phyloP scores from a whole-genome alignment of 176 grass and related monocot genomes.

The Carex kokanica region DNA sequence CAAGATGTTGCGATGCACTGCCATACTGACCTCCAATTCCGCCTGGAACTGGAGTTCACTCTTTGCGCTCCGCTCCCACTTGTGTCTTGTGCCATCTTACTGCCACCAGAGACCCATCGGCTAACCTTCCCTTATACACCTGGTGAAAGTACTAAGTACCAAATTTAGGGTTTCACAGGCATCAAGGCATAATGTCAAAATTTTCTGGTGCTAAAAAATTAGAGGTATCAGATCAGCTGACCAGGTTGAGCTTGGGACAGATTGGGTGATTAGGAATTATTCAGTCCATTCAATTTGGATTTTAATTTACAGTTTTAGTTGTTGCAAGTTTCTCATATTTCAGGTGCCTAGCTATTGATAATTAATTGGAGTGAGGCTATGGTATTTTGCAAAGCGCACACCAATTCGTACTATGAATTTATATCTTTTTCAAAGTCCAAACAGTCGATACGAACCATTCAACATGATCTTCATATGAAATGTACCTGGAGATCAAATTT shows the following conservation, averaged over 20 bases:
- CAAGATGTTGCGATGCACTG: slow-evolving; percentile 66
- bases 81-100: too few relatives aligned
- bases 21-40: slow-evolving; percentile 85
- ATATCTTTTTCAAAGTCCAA: too few relatives aligned
- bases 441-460: too few relatives aligned
- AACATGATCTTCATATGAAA: too few relatives aligned
- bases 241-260: background rate
- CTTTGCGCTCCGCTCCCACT: slow-evolving; percentile 43
- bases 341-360: background rate
- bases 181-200: background rate
- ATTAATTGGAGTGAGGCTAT: too few relatives aligned
- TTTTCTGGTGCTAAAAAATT: background rate
- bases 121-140: slow-evolving; percentile 68
- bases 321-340: background rate
- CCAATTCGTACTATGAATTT: too few relatives aligned
- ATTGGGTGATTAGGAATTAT: background rate
- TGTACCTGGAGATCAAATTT: too few relatives aligned
- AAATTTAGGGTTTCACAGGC: background rate
- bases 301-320: background rate
- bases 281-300: background rate
- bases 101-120: slow-evolving; percentile 67
- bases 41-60: slow-evolving; percentile 66
- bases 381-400: too few relatives aligned
- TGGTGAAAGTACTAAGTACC: background rate
- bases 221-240: background rate